phyloP scores from a whole-genome alignment of 805 yeast species.

The Clavispora carvajalis region DNA sequence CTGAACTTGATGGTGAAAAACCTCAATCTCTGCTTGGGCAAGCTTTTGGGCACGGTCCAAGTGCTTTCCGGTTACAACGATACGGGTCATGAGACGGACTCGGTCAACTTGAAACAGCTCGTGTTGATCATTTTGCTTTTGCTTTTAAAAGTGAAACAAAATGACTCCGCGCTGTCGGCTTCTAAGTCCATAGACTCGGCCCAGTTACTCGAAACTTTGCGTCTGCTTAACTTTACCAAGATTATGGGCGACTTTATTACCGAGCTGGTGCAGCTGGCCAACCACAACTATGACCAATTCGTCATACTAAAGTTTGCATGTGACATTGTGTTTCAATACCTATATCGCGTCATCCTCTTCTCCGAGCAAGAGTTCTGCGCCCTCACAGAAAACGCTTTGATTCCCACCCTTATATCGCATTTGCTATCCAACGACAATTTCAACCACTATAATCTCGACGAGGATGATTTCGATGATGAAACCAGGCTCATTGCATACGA shows the following conservation, averaged over 20 bases:
- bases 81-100: constrained; percentile 5
- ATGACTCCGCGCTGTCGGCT: constrained; percentile 14
- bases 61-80: constrained; percentile 19
- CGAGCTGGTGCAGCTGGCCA: constrained; percentile 19
- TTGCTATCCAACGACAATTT: constrained; percentile 30
- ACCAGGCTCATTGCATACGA: constrained; percentile 51
- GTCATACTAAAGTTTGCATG: constrained; percentile 33
- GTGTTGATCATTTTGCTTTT: constrained; percentile 30
- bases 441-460: constrained; percentile 28
- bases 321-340: constrained; percentile 38
- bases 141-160: constrained; percentile 28
- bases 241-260: constrained; percentile 27
- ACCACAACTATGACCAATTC: constrained; percentile 20
- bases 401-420: constrained; percentile 25
- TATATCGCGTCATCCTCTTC: constrained; percentile 30
- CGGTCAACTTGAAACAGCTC: constrained; percentile 28
- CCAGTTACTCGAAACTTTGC: constrained; percentile 35
- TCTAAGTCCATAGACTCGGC: constrained; percentile 10
- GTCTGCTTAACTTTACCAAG: constrained; percentile 54
- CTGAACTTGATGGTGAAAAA: constrained; percentile 38
- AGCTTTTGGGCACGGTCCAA: constrained; percentile 28
- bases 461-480: constrained; percentile 32
- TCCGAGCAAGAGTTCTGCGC: constrained; percentile 29
- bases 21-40: constrained; percentile 31
- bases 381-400: constrained; percentile 22